Percentiles rank a stretch among this genome's conserved stretches.
These are phyloP conservation scores for Xylaria multiplex DNA, from an alignment of 2,329 filamentous ascomycete species.

Conservation along the genomic window DNA sequence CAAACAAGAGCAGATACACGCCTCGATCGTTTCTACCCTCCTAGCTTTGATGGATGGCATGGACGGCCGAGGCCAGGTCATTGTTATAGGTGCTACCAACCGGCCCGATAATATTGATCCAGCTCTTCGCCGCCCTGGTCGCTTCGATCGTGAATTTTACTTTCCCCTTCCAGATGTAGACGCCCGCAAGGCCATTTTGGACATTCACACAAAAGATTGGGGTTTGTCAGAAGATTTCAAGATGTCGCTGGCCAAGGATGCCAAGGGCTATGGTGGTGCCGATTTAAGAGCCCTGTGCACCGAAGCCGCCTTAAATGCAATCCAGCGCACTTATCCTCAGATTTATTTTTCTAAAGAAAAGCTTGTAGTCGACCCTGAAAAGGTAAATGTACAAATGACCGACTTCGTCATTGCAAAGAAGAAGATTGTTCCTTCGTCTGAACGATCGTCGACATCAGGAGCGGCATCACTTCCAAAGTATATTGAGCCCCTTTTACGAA, in stretches of 20 bases:
- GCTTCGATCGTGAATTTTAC: conserved; percentile 98
- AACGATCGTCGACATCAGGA: conserved; percentile 85
- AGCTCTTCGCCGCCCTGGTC: conserved; percentile 89
- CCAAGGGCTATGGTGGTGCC: conserved; percentile 96
- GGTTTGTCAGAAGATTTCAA: conserved; percentile 84
- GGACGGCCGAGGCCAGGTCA: conserved; percentile 97
- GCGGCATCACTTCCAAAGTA: conserved; percentile 81
- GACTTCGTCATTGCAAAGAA: conserved; percentile 98
- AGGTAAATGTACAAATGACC: conserved; percentile 86
- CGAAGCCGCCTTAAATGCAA: conserved; percentile 93
- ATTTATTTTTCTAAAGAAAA: conserved; percentile 94
- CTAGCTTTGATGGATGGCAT: conserved; percentile 96
- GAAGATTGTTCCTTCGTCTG: conserved; percentile 94
- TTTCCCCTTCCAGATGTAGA: conserved; percentile 89
- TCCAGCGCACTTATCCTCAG: conserved; percentile 94
- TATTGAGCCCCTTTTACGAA: conserved; percentile 82
- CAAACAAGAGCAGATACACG: conserved; percentile 98
- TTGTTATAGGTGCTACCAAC: conserved; percentile 99
- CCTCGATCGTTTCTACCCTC: conserved; percentile 95
- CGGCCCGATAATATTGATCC: conserved; percentile 96
- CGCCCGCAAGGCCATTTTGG: conserved; percentile 84
- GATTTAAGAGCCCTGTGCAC: conserved; percentile 94
- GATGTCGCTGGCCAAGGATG: conserved; percentile 82
- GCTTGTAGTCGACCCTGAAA: conserved; percentile 84
- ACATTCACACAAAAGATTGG: conserved; percentile 97